Base-by-base conservation (phyloP, 345 rosid genomes). In the Carallia brachiata region DNA sequence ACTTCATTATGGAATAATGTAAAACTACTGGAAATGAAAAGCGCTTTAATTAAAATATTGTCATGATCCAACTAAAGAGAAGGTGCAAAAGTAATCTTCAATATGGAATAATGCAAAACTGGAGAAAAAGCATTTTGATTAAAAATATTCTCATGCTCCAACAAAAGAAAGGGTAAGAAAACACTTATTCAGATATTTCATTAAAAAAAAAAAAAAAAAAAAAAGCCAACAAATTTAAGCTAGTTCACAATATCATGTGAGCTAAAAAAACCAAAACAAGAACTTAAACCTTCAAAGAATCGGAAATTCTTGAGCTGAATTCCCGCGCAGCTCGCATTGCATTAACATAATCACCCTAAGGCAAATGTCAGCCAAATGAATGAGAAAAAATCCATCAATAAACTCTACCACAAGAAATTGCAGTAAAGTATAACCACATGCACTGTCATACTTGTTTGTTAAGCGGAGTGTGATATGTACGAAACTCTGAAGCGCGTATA, bases 401-500 rank as follows among this genome's bases (percentile, higher is more conserved):
- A 2, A 52, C 50, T 3, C 12, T 44, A 44, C 50, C 50, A 44
- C 12, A 44, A 44, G 5, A 44, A 44, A 44, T 44, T 44, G 4
- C 50, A 44, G 50, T 0, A 44, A 44, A 13, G 17, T 44, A 12
- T 44, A 44, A 10, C 36, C 44, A 32, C 44, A 13, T 40, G 47
- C 61, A 19, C 6, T 52, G 54, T 27, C 80, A 30, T 58, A 75
- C 78, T 31, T 75, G 78, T 65, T 64, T 75, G 74, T 75, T 75
- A 31, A 75, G 65, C 2, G 78, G 78, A 7, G 78, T 75, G 69
- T 75, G 78, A 60, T 75, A 75, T 31, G 74, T 75, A 63, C 78
- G 78, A 39, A 75, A 75, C 48, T 69, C 73, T 64, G 78, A 75
- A 34, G 78, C 78, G 30, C 5, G 65, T 57, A 75, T 75, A 30